Conservation (phyloP, 805 yeast genomes). For the Saccharomyces kudriavzevii region DNA sequence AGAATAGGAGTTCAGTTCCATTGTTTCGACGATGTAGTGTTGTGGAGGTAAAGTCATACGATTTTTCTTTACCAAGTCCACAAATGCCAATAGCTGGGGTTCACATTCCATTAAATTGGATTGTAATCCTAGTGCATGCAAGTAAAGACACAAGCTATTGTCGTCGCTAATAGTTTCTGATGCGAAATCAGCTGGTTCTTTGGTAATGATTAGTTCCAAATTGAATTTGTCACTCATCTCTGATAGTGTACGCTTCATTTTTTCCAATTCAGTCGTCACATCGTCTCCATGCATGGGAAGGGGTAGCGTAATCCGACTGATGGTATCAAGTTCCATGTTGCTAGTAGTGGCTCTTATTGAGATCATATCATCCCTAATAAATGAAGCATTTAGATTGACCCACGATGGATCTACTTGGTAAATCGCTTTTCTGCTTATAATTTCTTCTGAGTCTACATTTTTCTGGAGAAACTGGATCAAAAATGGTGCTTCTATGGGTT, state of each 20-base stretch:
- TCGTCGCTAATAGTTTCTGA: not conserved
- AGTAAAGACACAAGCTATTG: not conserved
- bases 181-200: constrained; percentile 3
- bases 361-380: not conserved
- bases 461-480: not conserved
- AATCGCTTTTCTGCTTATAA: not conserved
- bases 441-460: not conserved
- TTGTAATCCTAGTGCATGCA: constrained; percentile 16
- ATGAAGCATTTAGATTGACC: constrained; percentile 3
- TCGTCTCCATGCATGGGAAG: not conserved
- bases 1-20: constrained; percentile 17
- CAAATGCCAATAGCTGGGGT: constrained; percentile 12
- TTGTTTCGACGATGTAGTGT: constrained; percentile 12
- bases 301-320: not conserved
- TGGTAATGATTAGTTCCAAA: constrained; percentile 14
- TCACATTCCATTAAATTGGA: constrained; percentile 13
- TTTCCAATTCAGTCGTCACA: not conserved
- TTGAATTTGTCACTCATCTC: constrained; percentile 12
- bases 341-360: constrained; percentile 3
- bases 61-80: constrained; percentile 7
- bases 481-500: constrained; percentile 1
- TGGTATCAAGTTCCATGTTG: not conserved
- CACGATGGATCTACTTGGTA: not conserved
- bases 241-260: constrained; percentile 3
- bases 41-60: not conserved